phyloP scores from a whole-genome alignment of 2,329 filamentous ascomycete genomes.

The Periconia sp. region DNA sequence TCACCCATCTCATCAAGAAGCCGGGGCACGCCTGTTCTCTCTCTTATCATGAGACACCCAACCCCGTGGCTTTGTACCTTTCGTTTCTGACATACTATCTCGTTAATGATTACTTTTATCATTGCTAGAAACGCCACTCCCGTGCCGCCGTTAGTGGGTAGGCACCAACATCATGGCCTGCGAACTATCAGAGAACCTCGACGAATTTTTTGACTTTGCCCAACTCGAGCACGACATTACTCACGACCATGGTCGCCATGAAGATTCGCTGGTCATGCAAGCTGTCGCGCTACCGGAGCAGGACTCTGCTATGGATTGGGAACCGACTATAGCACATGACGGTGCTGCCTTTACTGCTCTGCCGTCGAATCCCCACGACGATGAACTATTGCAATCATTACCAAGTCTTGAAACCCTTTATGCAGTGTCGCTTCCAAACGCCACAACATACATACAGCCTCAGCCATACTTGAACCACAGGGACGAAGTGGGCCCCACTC shows the following conservation, averaged over 20 bases:
- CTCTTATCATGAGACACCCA: constrained; percentile 23
- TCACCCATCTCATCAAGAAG: constrained; percentile 20
- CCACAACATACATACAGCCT: too few species aligned
- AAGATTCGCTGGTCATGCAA: neutral
- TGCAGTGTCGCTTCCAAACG: too few species aligned
- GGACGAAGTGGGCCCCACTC: too few species aligned
- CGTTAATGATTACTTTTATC: constrained; percentile 11
- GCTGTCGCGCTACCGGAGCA: constrained; percentile 8
- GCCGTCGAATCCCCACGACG: neutral
- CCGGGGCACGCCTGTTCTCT: constrained; percentile 10
- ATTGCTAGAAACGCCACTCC: constrained; percentile 21
- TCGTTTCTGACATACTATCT: neutral
- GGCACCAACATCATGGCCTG: constrained; percentile 17
- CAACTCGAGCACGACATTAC: constrained; percentile 28
- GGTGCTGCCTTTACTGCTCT: neutral
- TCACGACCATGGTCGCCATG: constrained; percentile 5
- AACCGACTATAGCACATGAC: constrained; percentile 8
- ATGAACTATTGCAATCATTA: neutral
- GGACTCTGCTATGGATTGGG: constrained; percentile 35
- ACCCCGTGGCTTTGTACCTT: constrained; percentile 2
- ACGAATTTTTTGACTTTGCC: constrained; percentile 46
- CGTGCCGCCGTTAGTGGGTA: constrained; percentile 4
- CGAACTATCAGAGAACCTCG: constrained; percentile 25
- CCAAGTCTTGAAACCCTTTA: too few species aligned
- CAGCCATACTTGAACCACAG: too few species aligned